Evolutionary conservation across 2,329 filamentous ascomycete genomes (phyloP).

Genomic region (Cladophialophora bantiana): DNA sequence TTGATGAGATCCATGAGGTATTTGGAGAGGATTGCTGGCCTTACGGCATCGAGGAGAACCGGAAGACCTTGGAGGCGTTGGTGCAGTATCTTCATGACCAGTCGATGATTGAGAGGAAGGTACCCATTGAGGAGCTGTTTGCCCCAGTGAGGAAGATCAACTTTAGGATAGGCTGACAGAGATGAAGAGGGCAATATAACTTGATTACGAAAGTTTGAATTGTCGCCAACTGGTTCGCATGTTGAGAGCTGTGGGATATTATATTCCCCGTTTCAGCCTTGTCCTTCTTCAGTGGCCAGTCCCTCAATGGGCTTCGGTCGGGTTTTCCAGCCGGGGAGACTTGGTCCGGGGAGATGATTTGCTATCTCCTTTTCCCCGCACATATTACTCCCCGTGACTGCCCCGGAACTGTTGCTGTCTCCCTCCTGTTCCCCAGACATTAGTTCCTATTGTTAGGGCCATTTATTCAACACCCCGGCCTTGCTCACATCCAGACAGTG

Average conservation of each 20-base stretch:
- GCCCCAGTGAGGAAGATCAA: slow-evolving; percentile 20
- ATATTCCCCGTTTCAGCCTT: too few relatives aligned
- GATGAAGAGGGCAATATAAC: neutral
- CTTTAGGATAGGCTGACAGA: slow-evolving; percentile 15
- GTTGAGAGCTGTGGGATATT: too few relatives aligned
- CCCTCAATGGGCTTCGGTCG: neutral
- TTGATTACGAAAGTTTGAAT: neutral
- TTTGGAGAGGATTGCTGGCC: slow-evolving; percentile 36
- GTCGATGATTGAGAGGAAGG: slow-evolving; percentile 12
- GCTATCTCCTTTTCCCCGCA: neutral
- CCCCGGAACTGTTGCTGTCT: neutral
- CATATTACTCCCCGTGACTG: neutral
- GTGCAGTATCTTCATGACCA: slow-evolving; percentile 15
- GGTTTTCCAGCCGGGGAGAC: neutral
- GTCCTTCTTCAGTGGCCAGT: neutral
- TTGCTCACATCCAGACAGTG: neutral
- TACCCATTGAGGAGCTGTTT: slow-evolving; percentile 17
- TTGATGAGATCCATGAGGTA: slow-evolving; percentile 47
- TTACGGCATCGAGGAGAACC: slow-evolving; percentile 13
- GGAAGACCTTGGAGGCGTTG: slow-evolving; percentile 15
- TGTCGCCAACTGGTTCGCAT: neutral
- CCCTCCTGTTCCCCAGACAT: slow-evolving; percentile 4
- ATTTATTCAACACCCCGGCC: neutral
- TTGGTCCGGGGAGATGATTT: neutral
- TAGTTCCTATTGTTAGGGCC: slow-evolving; percentile 3